A percentile compares a stretch with the other conserved stretches of the same genome.
Evolutionary conservation across 2,329 filamentous ascomycete species (phyloP).

Genomic region (Calonectria pseudoreteaudii): DNA sequence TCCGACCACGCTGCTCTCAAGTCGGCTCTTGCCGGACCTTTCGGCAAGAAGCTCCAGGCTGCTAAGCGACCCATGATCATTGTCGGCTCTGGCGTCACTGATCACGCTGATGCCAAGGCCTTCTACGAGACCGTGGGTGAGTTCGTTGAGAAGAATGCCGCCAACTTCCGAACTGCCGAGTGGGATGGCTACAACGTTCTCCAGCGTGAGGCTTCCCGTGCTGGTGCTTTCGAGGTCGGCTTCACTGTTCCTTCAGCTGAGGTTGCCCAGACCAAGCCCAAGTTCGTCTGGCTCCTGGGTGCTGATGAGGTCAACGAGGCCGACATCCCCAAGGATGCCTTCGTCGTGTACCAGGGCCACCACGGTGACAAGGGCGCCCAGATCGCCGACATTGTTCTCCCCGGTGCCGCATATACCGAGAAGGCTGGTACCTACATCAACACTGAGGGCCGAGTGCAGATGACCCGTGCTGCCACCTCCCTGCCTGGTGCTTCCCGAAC

Average conservation of each 20-base stretch:
- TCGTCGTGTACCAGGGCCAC: conserved; percentile 97
- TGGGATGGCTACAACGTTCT: conserved; percentile 99
- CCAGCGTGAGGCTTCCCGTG: conserved; percentile 91
- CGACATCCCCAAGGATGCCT: conserved; percentile 95
- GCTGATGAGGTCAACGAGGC: conserved; percentile 89
- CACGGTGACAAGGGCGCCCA: conserved; percentile 95
- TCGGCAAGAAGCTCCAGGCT: conserved; percentile 90
- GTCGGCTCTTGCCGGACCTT: conserved; percentile 84
- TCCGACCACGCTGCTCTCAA: conserved; percentile 83
- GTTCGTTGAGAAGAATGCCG: conserved; percentile 93
- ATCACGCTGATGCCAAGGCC: conserved; percentile 90
- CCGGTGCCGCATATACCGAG: conserved; percentile 95
- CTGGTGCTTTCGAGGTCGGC: conserved; percentile 94
- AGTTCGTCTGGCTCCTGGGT: conserved; percentile 96
- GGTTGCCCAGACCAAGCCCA: conserved; percentile 87
- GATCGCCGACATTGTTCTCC: conserved; percentile 92
- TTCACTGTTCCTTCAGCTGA: conserved; percentile 87
- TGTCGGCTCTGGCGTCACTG: conserved; percentile 90
- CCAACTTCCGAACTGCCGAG: conserved; percentile 87
- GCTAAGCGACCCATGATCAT: conserved; percentile 98
- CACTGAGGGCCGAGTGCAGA: conserved; percentile 95
- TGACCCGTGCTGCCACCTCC: conserved; percentile 89
- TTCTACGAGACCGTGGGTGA: conserved; percentile 91
- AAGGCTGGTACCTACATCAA: conserved; percentile 97
- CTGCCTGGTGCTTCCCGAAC: conserved; percentile 90